Conservation (phyloP, 345 rosid genomes). For the Pistacia integerrima region DNA sequence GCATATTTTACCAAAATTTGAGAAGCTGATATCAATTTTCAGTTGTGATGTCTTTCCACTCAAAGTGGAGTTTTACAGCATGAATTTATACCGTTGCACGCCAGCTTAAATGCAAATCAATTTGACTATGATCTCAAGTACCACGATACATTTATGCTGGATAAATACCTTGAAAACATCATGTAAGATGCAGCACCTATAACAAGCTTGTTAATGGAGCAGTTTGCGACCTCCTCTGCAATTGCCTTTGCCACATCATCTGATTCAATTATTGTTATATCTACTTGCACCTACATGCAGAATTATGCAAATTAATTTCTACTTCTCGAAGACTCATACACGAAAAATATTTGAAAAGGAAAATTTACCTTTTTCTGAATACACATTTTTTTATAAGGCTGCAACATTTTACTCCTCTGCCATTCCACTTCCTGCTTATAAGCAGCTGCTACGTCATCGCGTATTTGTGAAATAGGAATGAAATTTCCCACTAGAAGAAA, state of each 20-base stretch:
- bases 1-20: not conserved
- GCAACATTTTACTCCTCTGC: conserved; percentile 56
- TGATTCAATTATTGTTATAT: conserved; percentile 58
- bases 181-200: conserved; percentile 71
- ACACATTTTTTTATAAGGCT: conserved; percentile 68
- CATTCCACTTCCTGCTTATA: conserved; percentile 73
- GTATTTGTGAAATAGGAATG: conserved; percentile 68
- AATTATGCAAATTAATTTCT: conserved; percentile 14
- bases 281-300: conserved; percentile 57
- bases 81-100: not conserved
- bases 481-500: conserved; percentile 64
- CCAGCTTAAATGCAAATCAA: too few species aligned
- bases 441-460: conserved; percentile 75
- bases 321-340: not conserved
- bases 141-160: not conserved
- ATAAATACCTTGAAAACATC: conserved; percentile 63
- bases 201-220: conserved; percentile 60
- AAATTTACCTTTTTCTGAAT: conserved; percentile 59
- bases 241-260: conserved; percentile 65
- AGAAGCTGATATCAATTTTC: not conserved
- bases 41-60: not conserved
- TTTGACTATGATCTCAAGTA: too few species aligned
- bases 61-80: not conserved
- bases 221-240: conserved; percentile 64
- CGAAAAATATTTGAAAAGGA: not conserved